A percentile compares a stretch with the other conserved stretches of the same genome.
phyloP scores from a whole-genome alignment of 2,329 filamentous ascomycete species.

The Colletotrichum acutatum region DNA sequence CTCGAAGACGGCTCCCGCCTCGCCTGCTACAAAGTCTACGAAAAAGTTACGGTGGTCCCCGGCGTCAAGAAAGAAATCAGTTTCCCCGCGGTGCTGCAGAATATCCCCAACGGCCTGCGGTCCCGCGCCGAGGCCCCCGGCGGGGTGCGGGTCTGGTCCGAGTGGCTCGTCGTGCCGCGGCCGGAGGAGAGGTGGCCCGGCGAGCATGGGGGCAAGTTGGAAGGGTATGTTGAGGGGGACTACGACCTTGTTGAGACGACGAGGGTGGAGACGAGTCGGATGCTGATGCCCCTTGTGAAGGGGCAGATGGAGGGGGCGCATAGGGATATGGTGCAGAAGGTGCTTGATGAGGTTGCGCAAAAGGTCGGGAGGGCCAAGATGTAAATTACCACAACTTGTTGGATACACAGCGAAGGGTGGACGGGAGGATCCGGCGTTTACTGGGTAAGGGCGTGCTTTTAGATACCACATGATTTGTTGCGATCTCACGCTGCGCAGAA shows the following conservation, averaged over 20 bases:
- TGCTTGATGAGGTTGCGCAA: constrained; percentile 45
- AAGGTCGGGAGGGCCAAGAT: constrained; percentile 28
- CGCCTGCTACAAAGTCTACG: constrained; percentile 45
- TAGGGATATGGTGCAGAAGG: constrained; percentile 43
- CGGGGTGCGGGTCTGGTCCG: constrained; percentile 55
- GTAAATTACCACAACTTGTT: neutral
- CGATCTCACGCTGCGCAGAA: neutral
- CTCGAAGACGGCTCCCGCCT: constrained; percentile 46
- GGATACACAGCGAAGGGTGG: neutral
- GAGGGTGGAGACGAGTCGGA: constrained; percentile 46
- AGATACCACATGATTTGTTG: constrained; percentile 25
- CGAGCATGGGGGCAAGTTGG: constrained; percentile 23
- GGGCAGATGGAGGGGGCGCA: constrained; percentile 44
- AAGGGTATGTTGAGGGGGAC: constrained; percentile 38
- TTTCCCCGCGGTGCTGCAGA: constrained; percentile 57
- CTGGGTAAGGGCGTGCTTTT: neutral
- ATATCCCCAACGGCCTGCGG: constrained; percentile 52
- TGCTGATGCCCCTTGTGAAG: constrained; percentile 49
- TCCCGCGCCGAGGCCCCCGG: constrained; percentile 54
- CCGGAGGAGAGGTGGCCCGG: constrained; percentile 37
- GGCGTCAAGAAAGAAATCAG: constrained; percentile 52
- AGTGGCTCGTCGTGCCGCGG: constrained; percentile 43
- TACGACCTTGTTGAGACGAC: constrained; percentile 48
- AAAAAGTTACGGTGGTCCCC: constrained; percentile 50
- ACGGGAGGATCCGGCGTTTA: neutral